Base-by-base conservation (phyloP, 2,329 filamentous ascomycete genomes). In the Colletotrichum sp. region DNA sequence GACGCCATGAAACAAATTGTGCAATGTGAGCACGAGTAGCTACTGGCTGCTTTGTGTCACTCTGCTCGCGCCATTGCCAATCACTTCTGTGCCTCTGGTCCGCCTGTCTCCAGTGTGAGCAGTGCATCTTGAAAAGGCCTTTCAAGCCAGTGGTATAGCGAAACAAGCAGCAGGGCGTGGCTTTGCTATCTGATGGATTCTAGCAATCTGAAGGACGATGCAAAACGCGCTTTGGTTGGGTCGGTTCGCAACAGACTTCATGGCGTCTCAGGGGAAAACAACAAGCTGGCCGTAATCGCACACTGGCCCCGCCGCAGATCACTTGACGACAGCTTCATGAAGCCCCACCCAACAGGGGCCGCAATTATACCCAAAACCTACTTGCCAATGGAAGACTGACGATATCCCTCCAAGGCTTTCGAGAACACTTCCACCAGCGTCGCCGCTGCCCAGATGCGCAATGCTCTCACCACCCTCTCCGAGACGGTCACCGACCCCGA, bases 351-450 rank as follows among this genome's bases (percentile, higher is more conserved):
- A 67, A 44, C 22, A 52, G 28, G 64, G 64, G 28, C 34, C 28
- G 55, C 24, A 13, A 62, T n/a, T 52, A 15, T 8, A 34, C 9
- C 26, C 28, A 65, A 22, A 28, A 5, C 32, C 8, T 36, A 24
- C 16, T 26, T 34, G 32, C 30, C 60, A 75, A 78, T 76, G 76
- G 64, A 39, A 69, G 66, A 75, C 82, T 89, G 84, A 88, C 83
- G 74, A 64, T 60, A 64, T 60, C 3, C 55, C 13, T n/a, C 44
- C 52, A 82, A 99, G 97, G 97, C 97, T 78, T 99, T 99, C 86
- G 97, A 99, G 89, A 99, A 99, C 92, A 98, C 97, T 81, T 98
- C 96, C 72, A 99, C 97, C 84, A 98, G 95, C 82, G 96, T 99
- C 80, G 97, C 97, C 78, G 97, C 97, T 72, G 98, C 96, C 77